Evolutionary conservation across 768 basidiomycete species (phyloP).

Genomic region (Boletus vinaceobasis): DNA sequence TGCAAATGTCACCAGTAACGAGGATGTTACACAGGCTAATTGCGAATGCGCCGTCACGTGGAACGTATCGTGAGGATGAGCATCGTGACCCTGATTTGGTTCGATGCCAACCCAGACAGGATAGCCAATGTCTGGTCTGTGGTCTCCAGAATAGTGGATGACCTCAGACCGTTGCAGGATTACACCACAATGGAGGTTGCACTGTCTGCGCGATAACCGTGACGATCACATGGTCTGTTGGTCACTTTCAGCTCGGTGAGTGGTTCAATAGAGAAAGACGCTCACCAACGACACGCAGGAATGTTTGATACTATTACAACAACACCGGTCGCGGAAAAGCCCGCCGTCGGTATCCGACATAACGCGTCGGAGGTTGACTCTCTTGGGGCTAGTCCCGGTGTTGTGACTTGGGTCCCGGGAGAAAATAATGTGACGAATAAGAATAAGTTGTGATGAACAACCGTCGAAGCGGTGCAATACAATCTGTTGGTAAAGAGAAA

Average conservation of each 20-base stretch:
- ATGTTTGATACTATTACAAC: slow-evolving; percentile 1
- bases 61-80: not conserved
- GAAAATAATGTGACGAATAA: slow-evolving; percentile 10
- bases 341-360: slow-evolving; percentile 6
- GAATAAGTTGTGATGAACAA: not conserved
- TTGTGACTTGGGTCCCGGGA: not conserved
- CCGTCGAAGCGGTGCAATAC: slow-evolving; percentile 8
- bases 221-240: slow-evolving; percentile 75
- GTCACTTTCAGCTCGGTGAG: not conserved
- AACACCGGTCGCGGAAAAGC: slow-evolving; percentile 6
- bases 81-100: not conserved
- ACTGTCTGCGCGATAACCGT: slow-evolving; percentile 83
- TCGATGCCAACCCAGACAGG: not conserved
- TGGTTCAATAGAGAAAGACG: not conserved
- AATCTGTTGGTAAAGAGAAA: not conserved
- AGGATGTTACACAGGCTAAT: not conserved
- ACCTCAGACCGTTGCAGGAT: slow-evolving; percentile 61
- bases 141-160: slow-evolving; percentile 37
- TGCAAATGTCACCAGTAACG: not conserved
- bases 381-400: not conserved
- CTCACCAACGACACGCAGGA: slow-evolving; percentile 35
- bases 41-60: not conserved
- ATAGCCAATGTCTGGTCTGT: not conserved
- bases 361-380: not conserved
- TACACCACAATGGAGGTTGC: slow-evolving; percentile 70